phyloP scores from a whole-genome alignment of 1,284 basidiomycete species.

The Papiliotrema terrestris region DNA sequence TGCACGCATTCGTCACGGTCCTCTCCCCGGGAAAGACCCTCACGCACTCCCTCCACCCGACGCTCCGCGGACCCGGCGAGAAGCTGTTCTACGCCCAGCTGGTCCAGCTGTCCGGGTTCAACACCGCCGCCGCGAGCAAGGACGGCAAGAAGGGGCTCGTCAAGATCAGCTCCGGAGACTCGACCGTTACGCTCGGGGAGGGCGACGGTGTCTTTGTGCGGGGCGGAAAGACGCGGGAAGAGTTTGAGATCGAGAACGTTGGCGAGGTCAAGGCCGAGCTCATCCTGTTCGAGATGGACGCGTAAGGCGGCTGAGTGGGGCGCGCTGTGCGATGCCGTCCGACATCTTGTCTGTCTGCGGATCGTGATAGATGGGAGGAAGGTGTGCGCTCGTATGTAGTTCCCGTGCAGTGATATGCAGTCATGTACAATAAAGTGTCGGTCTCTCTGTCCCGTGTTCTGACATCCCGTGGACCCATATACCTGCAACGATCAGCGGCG shows the following conservation, averaged over 20 bases:
- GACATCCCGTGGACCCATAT: too few species aligned
- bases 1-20: slow-evolving; percentile 59
- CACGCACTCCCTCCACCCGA: slow-evolving; percentile 56
- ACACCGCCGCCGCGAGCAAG: slow-evolving; percentile 50
- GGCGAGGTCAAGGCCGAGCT: slow-evolving; percentile 63
- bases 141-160: slow-evolving; percentile 23
- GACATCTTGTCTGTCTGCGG: too few species aligned
- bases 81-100: slow-evolving; percentile 51
- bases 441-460: too few species aligned
- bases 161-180: slow-evolving; percentile 39
- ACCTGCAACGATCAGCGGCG: too few species aligned
- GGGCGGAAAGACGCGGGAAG: slow-evolving; percentile 54
- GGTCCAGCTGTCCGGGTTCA: slow-evolving; percentile 72
- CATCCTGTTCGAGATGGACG: slow-evolving; percentile 66
- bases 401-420: too few species aligned
- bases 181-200: slow-evolving; percentile 54
- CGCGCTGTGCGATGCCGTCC: too few species aligned
- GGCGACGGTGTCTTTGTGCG: slow-evolving; percentile 70
- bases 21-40: slow-evolving; percentile 58
- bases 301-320: slow-evolving; percentile 1
- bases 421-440: too few species aligned
- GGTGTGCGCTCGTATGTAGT: too few species aligned
- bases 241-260: slow-evolving; percentile 56
- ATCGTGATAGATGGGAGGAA: too few species aligned
- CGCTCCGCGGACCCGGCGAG: slow-evolving; percentile 7